phyloP scores from a whole-genome alignment of 345 rosid genomes.

The Euphorbia peplus region DNA sequence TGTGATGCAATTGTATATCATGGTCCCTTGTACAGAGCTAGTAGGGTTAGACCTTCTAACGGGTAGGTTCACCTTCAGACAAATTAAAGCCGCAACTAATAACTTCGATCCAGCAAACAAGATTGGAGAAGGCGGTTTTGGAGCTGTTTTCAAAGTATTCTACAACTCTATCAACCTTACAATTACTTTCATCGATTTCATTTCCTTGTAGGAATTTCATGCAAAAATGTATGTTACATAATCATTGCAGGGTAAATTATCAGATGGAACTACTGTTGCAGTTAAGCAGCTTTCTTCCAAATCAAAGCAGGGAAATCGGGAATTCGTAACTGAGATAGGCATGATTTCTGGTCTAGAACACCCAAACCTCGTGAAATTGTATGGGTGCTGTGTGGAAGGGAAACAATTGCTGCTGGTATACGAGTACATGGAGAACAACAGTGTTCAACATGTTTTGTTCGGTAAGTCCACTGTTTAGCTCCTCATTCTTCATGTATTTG shows the following conservation, averaged over 20 bases:
- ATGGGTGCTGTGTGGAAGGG: slow-evolving; percentile 65
- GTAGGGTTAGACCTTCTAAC: slow-evolving; percentile 59
- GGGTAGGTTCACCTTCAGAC: slow-evolving; percentile 57
- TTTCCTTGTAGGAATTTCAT: not conserved
- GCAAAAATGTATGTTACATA: not conserved
- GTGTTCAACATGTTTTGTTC: slow-evolving; percentile 50
- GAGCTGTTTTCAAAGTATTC: slow-evolving; percentile 67
- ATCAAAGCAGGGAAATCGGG: slow-evolving; percentile 73
- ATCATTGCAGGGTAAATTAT: slow-evolving; percentile 45
- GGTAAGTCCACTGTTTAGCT: slow-evolving; percentile 32
- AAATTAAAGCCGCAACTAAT: slow-evolving; percentile 67
- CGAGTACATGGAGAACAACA: slow-evolving; percentile 69
- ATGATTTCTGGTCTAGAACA: slow-evolving; percentile 67
- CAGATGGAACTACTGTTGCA: slow-evolving; percentile 58
- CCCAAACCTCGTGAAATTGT: slow-evolving; percentile 64
- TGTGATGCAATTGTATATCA: not conserved
- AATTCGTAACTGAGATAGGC: slow-evolving; percentile 65
- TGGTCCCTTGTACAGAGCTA: slow-evolving; percentile 29
- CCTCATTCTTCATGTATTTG: not conserved
- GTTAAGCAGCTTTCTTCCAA: slow-evolving; percentile 73
- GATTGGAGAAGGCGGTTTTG: slow-evolving; percentile 82
- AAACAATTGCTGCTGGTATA: slow-evolving; percentile 54
- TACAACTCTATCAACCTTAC: not conserved
- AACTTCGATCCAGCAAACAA: slow-evolving; percentile 56
- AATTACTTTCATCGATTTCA: not conserved